These are phyloP conservation scores for Venturia aucupariae DNA, from an alignment of 2,329 filamentous ascomycete genomes.

Conservation along the genomic window DNA sequence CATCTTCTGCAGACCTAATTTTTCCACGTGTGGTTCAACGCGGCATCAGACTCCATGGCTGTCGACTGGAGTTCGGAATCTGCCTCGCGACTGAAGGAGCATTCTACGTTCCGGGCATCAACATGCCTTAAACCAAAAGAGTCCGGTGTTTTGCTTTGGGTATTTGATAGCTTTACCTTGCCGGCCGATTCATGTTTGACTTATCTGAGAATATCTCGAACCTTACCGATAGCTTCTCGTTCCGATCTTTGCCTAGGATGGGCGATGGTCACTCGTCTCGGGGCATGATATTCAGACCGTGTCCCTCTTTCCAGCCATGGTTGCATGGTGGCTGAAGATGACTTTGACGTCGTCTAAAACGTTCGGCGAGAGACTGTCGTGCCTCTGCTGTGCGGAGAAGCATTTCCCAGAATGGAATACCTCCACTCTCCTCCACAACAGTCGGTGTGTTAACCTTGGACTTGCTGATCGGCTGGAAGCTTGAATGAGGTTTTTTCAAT, in stretches of 20 bases:
- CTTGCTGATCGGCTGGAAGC: neutral
- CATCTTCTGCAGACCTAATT: neutral
- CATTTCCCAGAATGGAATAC: neutral
- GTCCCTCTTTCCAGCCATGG: neutral
- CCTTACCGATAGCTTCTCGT: neutral
- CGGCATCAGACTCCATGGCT: neutral
- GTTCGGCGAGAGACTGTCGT: neutral
- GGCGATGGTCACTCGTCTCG: neutral
- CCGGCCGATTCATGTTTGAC: neutral
- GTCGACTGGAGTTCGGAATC: neutral
- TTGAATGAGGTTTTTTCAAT: too few relatives aligned
- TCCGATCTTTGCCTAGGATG: too few relatives aligned
- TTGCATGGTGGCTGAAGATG: neutral
- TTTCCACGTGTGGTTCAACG: neutral
- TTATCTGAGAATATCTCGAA: neutral
- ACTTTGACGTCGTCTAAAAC: neutral
- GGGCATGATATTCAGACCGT: neutral
- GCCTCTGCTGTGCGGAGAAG: neutral
- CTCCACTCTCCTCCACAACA: neutral
- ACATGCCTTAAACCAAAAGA: neutral
- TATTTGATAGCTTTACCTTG: neutral
- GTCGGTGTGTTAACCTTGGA: neutral
- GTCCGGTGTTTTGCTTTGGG: neutral
- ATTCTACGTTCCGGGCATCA: neutral
- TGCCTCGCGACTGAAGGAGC: neutral